Conservation (phyloP, 2,329 filamentous ascomycete species). For the Teratosphaeria gauchensis region DNA sequence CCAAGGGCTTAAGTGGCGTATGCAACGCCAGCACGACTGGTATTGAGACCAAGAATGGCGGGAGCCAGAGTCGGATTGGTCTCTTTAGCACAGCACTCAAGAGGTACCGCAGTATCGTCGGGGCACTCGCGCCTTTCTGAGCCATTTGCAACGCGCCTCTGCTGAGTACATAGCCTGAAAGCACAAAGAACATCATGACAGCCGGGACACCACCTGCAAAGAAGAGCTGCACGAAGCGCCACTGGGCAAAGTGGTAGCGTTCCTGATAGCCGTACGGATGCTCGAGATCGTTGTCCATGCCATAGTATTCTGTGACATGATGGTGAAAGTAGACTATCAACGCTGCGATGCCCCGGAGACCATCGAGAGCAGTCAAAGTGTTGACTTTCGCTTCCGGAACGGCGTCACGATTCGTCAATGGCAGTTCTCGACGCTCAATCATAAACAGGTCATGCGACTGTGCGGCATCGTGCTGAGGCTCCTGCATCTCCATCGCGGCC, state of each 20-base stretch:
- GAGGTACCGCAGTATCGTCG: not conserved
- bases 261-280: not conserved
- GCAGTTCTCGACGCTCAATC: not conserved
- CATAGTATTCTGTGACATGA: not conserved
- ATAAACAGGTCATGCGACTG: not conserved
- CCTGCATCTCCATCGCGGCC: not conserved
- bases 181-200: conserved; percentile 42
- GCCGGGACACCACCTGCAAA: conserved; percentile 53
- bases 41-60: conserved; percentile 44
- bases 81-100: conserved; percentile 38
- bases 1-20: conserved; percentile 28
- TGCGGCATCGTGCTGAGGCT: not conserved
- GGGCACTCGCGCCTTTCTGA: not conserved
- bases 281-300: not conserved
- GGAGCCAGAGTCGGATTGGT: conserved; percentile 38
- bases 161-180: conserved; percentile 42
- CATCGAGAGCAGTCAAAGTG: not conserved
- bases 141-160: conserved; percentile 21
- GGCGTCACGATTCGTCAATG: not conserved
- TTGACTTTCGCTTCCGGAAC: not conserved
- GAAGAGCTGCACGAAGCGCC: conserved; percentile 50
- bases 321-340: not conserved
- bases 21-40: conserved; percentile 45
- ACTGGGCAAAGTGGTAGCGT: conserved; percentile 14
- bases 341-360: not conserved